Conservation (phyloP, 2,329 filamentous ascomycete genomes). For the Thermothelomyces thermophilus region DNA sequence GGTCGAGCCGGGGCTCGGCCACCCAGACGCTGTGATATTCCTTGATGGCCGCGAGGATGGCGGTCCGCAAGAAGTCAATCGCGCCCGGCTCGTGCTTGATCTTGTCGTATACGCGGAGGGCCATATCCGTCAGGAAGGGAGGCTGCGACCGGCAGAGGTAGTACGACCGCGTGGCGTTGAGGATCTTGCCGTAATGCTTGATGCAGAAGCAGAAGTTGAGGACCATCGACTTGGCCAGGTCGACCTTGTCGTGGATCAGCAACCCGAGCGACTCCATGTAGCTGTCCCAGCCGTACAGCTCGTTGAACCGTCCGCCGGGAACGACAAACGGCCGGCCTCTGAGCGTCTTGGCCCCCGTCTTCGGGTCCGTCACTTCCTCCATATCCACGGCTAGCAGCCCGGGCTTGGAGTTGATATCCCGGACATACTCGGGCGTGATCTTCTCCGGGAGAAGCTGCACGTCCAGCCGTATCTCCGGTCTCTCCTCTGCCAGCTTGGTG, state of each 20-base stretch:
- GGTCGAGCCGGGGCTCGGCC: constrained; percentile 68
- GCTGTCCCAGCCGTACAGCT: constrained; percentile 97
- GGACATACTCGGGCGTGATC: constrained; percentile 74
- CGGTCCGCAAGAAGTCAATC: constrained; percentile 69
- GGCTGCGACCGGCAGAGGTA: constrained; percentile 92
- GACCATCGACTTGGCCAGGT: constrained; percentile 91
- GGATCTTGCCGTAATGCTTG: constrained; percentile 94
- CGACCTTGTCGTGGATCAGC: constrained; percentile 73
- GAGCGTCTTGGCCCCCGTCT: constrained; percentile 63
- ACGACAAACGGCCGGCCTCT: constrained; percentile 91
- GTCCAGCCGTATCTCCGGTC: constrained; percentile 80
- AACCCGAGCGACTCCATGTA: constrained; percentile 96
- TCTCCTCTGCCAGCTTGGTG: constrained; percentile 65
- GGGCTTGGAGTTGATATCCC: constrained; percentile 77
- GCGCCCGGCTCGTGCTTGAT: constrained; percentile 81
- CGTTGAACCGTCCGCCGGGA: constrained; percentile 94
- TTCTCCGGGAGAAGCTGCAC: constrained; percentile 71
- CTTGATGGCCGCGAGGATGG: constrained; percentile 89
- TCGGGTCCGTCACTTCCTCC: constrained; percentile 63
- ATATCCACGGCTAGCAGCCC: constrained; percentile 87
- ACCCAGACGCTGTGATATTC: constrained; percentile 92
- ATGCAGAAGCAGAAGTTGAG: constrained; percentile 97
- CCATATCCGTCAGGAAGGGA: constrained; percentile 96
- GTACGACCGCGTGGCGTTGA: constrained; percentile 94
- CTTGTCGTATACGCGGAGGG: constrained; percentile 83